Base-by-base conservation (phyloP, 1,284 basidiomycete genomes). In the Leucocoprinus gongylophorus region DNA sequence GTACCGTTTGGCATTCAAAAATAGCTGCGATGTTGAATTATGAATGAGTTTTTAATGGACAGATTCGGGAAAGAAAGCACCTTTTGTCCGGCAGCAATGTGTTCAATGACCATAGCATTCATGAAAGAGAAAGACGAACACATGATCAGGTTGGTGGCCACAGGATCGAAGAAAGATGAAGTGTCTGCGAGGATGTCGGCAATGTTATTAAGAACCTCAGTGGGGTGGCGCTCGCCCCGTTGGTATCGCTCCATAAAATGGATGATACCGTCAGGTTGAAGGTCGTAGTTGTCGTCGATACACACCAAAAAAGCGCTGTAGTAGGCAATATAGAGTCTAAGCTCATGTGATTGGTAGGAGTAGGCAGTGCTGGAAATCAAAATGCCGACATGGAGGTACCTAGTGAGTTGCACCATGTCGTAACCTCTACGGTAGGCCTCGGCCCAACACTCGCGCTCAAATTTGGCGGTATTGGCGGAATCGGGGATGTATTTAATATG, bases 91-190 rank as follows among this genome's bases (percentile, higher is more conserved):
- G 46, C 43, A 29, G 52, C 48, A 9, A 48, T 38, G 38, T 50
- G 41, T 35, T 57, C 55, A 23, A 57, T 48, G 30, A 51, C 38
- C 46, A 52, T 54, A 10, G 53, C 53, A 37, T 51, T 57, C 46
- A 57, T 52, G 48, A 54, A 57, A 3, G 47, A 45, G 46, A 57
- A 49, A 6, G 50, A 40, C 35, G 53, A 50, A 28, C 49, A 46
- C 41, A 57, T 37, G 21, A 57, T 51, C 18, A 51, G 18, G 32
- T 57, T 57, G n/a, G 50, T 46, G 12, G 50, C 55, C 38, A 50
- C 42, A 18, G 48, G 50, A 18, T 40, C 37, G 35, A 42, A 54
- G 15, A 43, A 48, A 17, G 35, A 32, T 12, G 53, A 32, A 2
- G 50, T 51, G 10, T 57, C 55, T 5, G 50, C 29, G 20, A 54